Percentiles rank a stretch among this genome's conserved stretches.
Conservation (phyloP, 2,329 filamentous ascomycete species). For the Teratosphaeria gauchensis region DNA sequence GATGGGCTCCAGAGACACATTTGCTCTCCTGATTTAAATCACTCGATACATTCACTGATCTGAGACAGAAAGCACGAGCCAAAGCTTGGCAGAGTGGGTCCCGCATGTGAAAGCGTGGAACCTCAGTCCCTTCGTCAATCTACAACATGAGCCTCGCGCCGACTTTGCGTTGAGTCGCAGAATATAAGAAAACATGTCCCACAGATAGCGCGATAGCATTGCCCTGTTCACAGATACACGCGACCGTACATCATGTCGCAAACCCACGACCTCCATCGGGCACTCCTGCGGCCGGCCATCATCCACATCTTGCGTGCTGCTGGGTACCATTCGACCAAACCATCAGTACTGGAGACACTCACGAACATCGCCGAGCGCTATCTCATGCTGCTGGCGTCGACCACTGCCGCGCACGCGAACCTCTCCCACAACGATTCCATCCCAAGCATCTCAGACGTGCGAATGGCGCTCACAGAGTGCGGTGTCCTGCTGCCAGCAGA, state of each 20-base stretch:
- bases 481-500: conserved; percentile 64
- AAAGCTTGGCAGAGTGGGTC: not conserved
- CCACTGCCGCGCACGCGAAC: conserved; percentile 60
- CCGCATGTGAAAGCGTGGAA: not conserved
- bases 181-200: no score
- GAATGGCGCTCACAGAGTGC: conserved; percentile 73
- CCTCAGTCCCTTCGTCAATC: not conserved
- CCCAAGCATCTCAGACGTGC: conserved; percentile 64
- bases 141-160: not conserved
- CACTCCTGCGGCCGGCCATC: conserved; percentile 74
- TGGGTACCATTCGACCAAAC: conserved; percentile 75
- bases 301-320: conserved; percentile 86
- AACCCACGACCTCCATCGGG: conserved; percentile 49
- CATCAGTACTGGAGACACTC: conserved; percentile 76
- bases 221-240: not conserved
- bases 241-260: conserved; percentile 13
- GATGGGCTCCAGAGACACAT: not conserved
- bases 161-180: not conserved
- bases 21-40: not conserved
- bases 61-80: not conserved
- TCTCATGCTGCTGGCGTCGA: conserved; percentile 61
- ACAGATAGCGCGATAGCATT: not conserved
- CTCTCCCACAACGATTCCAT: conserved; percentile 58
- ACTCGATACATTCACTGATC: not conserved
- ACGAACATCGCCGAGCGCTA: conserved; percentile 80